phyloP scores from a whole-genome alignment of 192 early-diverging fungal species.

The Rhizophagus sp. region DNA sequence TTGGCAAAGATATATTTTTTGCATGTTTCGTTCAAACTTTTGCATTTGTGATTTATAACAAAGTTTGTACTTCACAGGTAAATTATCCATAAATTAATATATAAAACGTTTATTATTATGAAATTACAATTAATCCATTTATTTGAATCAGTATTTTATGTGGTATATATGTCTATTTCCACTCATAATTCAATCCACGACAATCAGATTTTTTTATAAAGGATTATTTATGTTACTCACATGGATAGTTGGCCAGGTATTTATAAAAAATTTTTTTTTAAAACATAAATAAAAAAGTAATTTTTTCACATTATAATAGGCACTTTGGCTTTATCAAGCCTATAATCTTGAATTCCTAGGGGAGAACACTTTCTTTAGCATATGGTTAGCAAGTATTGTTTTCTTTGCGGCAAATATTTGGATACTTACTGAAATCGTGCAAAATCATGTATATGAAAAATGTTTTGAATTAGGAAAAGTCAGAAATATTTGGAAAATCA shows the following conservation, averaged over 20 bases:
- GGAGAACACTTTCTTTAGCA: constrained; percentile 71
- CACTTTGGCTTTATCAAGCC: constrained; percentile 81
- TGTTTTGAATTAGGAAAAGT: constrained; percentile 53
- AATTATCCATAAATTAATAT: not conserved
- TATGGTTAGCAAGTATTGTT: constrained; percentile 72
- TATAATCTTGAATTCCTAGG: constrained; percentile 89
- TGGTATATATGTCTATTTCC: constrained; percentile 97
- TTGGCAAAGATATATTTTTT: constrained; percentile 82
- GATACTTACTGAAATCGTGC: constrained; percentile 64
- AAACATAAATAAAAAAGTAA: too few relatives aligned
- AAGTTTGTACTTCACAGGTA: constrained; percentile 95
- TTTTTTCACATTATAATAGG: constrained; percentile 52
- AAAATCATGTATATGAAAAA: constrained; percentile 47
- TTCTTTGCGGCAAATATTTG: constrained; percentile 76
- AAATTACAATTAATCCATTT: not conserved
- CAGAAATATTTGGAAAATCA: constrained; percentile 44
- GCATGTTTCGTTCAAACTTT: constrained; percentile 93
- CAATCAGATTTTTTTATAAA: constrained; percentile 45
- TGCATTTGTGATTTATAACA: constrained; percentile 95
- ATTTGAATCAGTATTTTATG: constrained; percentile 87
- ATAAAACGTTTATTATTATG: not conserved
- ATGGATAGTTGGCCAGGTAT: constrained; percentile 75
- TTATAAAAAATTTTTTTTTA: not conserved
- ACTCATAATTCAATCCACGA: constrained; percentile 72
- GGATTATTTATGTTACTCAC: constrained; percentile 56